Evolutionary conservation across 1,284 basidiomycete species (phyloP).

Genomic region (Trametes versicolor): DNA sequence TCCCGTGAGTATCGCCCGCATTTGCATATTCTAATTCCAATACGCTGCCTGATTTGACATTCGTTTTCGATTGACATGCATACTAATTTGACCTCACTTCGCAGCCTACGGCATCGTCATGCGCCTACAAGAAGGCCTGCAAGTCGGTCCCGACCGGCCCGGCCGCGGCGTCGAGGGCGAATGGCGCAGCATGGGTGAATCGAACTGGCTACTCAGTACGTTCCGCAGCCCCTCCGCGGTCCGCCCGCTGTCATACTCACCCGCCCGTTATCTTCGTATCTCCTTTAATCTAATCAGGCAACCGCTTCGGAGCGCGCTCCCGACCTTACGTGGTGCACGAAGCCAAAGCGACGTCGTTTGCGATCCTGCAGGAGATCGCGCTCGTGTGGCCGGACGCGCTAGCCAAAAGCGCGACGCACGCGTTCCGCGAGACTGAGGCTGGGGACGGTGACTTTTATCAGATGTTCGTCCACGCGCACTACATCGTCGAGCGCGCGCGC

Average conservation of each 20-base stretch:
- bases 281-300: constrained; percentile 34
- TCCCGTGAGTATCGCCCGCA: constrained; percentile 32
- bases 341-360: constrained; percentile 45
- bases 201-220: constrained; percentile 42
- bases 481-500: constrained; percentile 50
- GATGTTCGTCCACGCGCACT: constrained; percentile 49
- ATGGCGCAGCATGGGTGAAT: constrained; percentile 46
- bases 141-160: constrained; percentile 39
- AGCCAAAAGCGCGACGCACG: constrained; percentile 44
- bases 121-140: constrained; percentile 40
- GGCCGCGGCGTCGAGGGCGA: constrained; percentile 39
- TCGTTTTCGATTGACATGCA: neutral
- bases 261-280: neutral
- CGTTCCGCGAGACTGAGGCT: constrained; percentile 46
- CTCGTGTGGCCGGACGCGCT: constrained; percentile 42
- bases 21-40: no score
- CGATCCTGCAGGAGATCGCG: constrained; percentile 45
- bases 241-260: neutral
- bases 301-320: constrained; percentile 48
- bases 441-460: constrained; percentile 46
- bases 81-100: neutral
- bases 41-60: no score
- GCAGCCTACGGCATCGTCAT: constrained; percentile 48
- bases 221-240: neutral
- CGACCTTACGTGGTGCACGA: constrained; percentile 54